Percentiles rank a stretch among this genome's conserved stretches.
Conservation (phyloP, 768 basidiomycete species). For the Russula virescens region DNA sequence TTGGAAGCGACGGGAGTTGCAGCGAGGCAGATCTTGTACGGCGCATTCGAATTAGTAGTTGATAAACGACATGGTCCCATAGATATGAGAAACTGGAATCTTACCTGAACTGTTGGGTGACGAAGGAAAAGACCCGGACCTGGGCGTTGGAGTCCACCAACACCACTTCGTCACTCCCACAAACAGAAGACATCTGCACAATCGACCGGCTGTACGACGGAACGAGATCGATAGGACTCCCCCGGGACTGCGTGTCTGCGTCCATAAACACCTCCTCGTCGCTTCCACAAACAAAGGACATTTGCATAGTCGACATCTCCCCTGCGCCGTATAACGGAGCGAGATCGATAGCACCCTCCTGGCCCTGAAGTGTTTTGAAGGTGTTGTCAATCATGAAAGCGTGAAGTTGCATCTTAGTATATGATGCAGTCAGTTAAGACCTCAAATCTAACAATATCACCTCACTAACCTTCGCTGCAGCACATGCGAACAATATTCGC, state of each 20-base stretch:
- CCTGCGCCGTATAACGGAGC: constrained; percentile 37
- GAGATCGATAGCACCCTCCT: constrained; percentile 39
- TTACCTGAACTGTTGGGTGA: constrained; percentile 50
- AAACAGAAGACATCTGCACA: too few species aligned
- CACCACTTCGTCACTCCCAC: too few species aligned
- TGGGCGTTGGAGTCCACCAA: constrained; percentile 41
- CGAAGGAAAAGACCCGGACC: constrained; percentile 47
- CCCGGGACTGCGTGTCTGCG: too few species aligned
- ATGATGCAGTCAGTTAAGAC: neutral
- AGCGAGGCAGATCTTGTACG: constrained; percentile 40
- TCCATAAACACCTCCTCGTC: constrained; percentile 55
- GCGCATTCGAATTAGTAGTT: neutral
- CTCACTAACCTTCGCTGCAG: constrained; percentile 35
- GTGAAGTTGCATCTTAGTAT: constrained; percentile 33
- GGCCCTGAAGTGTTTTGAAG: constrained; percentile 36
- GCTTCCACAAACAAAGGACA: constrained; percentile 42
- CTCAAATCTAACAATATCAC: neutral
- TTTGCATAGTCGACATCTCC: constrained; percentile 28
- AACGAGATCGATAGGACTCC: too few species aligned
- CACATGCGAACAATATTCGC: constrained; percentile 44
- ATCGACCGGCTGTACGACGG: too few species aligned
- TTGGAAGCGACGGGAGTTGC: constrained; percentile 33
- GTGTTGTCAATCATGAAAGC: constrained; percentile 44
- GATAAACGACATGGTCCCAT: neutral
- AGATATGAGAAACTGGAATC: neutral